These are phyloP conservation scores for Saccharomycopsis babjevae DNA, from an alignment of 805 yeast species.

Conservation along the genomic window DNA sequence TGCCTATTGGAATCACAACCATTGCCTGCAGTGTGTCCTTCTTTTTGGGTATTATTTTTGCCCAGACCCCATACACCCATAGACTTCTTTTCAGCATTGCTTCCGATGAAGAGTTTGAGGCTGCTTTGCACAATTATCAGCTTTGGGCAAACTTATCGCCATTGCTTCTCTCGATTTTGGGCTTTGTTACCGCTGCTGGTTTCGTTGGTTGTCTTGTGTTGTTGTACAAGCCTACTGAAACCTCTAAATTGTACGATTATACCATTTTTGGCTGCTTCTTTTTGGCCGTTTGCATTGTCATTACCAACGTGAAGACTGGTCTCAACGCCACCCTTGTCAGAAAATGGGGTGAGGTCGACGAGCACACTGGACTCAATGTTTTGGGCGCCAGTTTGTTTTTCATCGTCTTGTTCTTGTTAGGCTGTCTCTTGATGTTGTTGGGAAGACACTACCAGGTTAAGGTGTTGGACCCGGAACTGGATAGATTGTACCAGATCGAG, in stretches of 20 bases:
- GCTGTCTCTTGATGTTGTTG: conserved; percentile 75
- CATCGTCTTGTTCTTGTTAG: conserved; percentile 58
- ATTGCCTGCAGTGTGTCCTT: conserved; percentile 35
- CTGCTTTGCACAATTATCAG: conserved; percentile 64
- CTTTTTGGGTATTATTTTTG: conserved; percentile 66
- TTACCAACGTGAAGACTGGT: conserved; percentile 82
- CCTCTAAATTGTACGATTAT: conserved; percentile 81
- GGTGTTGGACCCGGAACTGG: conserved; percentile 4
- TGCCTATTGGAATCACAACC: background rate
- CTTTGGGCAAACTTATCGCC: conserved; percentile 59
- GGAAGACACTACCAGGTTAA: conserved; percentile 60
- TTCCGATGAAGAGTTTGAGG: conserved; percentile 43
- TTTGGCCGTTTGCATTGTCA: conserved; percentile 64
- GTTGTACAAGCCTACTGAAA: conserved; percentile 79
- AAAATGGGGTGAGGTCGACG: conserved; percentile 91
- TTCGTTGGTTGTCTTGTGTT: conserved; percentile 64
- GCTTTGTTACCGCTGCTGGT: conserved; percentile 52
- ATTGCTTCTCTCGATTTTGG: conserved; percentile 48
- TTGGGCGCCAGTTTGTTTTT: conserved; percentile 83
- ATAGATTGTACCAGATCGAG: background rate
- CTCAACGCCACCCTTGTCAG: conserved; percentile 56
- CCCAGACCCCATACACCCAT: conserved; percentile 77
- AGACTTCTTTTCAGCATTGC: conserved; percentile 56
- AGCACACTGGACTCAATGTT: conserved; percentile 77
- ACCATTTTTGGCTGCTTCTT: conserved; percentile 70